Evolutionary conservation across 192 early-diverging fungal genomes (phyloP).

Genomic region (Gaertneriomyces sp.): DNA sequence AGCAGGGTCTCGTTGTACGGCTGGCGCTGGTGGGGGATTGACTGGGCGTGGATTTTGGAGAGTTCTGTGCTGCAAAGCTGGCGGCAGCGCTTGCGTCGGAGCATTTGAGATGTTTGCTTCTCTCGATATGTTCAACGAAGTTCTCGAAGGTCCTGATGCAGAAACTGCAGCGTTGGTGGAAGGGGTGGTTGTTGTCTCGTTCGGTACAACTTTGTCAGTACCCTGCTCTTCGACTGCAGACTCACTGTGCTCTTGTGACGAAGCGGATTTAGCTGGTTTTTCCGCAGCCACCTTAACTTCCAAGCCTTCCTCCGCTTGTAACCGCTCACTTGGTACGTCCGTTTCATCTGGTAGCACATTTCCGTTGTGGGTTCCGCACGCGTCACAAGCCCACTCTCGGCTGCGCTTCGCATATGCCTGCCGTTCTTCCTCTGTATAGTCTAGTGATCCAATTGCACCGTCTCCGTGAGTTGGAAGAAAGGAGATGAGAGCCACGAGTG

Average conservation of each 20-base stretch:
- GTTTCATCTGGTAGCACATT: slow-evolving; percentile 36
- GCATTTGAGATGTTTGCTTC: neutral
- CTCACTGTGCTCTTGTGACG: neutral
- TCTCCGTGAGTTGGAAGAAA: slow-evolving; percentile 87
- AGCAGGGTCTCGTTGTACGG: neutral
- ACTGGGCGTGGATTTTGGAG: no score
- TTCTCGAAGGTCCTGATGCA: neutral
- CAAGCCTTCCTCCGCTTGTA: slow-evolving; percentile 28
- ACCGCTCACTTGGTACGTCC: slow-evolving; percentile 25
- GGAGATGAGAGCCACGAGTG: slow-evolving; percentile 79
- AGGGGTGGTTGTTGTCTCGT: neutral
- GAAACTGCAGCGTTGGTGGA: neutral
- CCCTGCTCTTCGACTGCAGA: neutral
- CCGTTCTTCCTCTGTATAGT: slow-evolving; percentile 65
- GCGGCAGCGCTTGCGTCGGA: neutral
- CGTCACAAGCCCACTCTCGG: slow-evolving; percentile 39
- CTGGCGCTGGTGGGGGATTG: neutral
- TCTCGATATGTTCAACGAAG: neutral
- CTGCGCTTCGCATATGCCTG: slow-evolving; percentile 57
- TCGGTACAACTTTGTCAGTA: neutral
- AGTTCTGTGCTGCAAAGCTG: slow-evolving; percentile 1
- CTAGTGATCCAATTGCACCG: slow-evolving; percentile 75
- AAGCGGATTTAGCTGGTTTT: neutral
- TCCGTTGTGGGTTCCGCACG: slow-evolving; percentile 26
- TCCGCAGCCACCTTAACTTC: slow-evolving; percentile 10